Evolutionary conservation across 192 early-diverging fungal genomes (phyloP).

Genomic region (Piromyces sp.): DNA sequence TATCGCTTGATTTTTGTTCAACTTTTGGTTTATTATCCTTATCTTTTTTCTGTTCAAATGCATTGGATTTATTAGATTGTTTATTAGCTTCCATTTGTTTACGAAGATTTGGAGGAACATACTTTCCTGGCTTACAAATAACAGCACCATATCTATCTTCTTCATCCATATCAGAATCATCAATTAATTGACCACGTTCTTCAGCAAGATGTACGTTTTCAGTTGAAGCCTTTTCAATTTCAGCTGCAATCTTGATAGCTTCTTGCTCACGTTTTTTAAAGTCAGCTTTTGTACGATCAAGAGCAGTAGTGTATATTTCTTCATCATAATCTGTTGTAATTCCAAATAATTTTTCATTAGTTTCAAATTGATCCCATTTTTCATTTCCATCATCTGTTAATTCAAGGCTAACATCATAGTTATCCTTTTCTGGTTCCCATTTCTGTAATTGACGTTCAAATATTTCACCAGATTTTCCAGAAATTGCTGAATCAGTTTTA

Average conservation of each 20-base stretch:
- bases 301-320: slow-evolving; percentile 84
- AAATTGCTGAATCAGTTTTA: slow-evolving; percentile 83
- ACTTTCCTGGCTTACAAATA: slow-evolving; percentile 47
- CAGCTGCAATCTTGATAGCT: slow-evolving; percentile 70
- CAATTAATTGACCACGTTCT: slow-evolving; percentile 53
- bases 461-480: slow-evolving; percentile 32
- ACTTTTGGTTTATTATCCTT: background rate
- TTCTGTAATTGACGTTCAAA: slow-evolving; percentile 69
- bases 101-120: slow-evolving; percentile 70
- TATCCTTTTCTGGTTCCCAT: slow-evolving; percentile 56
- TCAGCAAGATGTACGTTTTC: slow-evolving; percentile 77
- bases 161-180: slow-evolving; percentile 54
- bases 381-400: slow-evolving; percentile 8
- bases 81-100: slow-evolving; percentile 22
- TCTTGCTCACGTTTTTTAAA: slow-evolving; percentile 75
- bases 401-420: slow-evolving; percentile 3
- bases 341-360: slow-evolving; percentile 84
- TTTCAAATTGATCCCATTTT: slow-evolving; percentile 92
- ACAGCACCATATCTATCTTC: slow-evolving; percentile 43
- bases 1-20: background rate
- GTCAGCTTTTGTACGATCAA: slow-evolving; percentile 66
- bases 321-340: slow-evolving; percentile 90
- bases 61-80: background rate
- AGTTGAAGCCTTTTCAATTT: slow-evolving; percentile 60
- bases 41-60: background rate